These are phyloP conservation scores for Hyaloperonospora brassicae DNA, from an alignment of 352 stramenopile genomes.

Conservation along the genomic window DNA sequence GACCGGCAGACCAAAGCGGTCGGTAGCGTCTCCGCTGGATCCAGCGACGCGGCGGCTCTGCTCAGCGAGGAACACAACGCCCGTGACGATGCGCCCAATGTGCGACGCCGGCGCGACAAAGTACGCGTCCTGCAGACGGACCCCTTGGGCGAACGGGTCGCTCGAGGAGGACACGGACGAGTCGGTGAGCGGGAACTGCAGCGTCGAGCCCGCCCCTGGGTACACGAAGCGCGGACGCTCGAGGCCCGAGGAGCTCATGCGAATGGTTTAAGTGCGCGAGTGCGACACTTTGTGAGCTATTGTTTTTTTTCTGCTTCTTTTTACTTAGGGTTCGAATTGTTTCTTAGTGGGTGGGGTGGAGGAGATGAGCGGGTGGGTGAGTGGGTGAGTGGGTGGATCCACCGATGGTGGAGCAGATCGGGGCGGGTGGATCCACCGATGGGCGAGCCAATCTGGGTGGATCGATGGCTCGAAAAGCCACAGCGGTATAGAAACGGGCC, in stretches of 20 bases:
- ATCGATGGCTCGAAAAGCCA: too few relatives aligned
- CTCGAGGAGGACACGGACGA: neutral
- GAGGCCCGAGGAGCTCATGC: constrained; percentile 31
- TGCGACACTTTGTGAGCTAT: too few relatives aligned
- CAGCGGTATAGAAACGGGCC: too few relatives aligned
- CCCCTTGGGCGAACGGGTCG: constrained; percentile 1
- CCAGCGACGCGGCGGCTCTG: constrained; percentile 29
- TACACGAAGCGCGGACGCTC: constrained; percentile 41
- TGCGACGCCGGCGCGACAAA: constrained; percentile 66
- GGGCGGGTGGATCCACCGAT: too few relatives aligned
- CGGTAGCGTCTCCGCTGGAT: constrained; percentile 7
- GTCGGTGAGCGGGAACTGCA: constrained; percentile 38
- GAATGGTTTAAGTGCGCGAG: neutral
- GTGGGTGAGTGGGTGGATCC: too few relatives aligned
- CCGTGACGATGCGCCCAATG: constrained; percentile 77
- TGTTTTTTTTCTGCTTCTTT: too few relatives aligned
- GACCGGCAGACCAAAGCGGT: constrained; percentile 45
- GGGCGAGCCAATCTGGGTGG: too few relatives aligned
- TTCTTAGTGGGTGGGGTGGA: too few relatives aligned
- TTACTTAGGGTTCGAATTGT: too few relatives aligned
- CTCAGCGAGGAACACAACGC: constrained; percentile 63
- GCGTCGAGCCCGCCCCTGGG: constrained; percentile 35
- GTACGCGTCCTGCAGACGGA: constrained; percentile 41
- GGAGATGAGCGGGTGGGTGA: too few relatives aligned
- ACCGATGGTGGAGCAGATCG: too few relatives aligned